Percentiles rank a stretch among this genome's conserved stretches.
phyloP scores from a whole-genome alignment of 495 filamentous ascomycete genomes.

The Aspergillus biplanus region DNA sequence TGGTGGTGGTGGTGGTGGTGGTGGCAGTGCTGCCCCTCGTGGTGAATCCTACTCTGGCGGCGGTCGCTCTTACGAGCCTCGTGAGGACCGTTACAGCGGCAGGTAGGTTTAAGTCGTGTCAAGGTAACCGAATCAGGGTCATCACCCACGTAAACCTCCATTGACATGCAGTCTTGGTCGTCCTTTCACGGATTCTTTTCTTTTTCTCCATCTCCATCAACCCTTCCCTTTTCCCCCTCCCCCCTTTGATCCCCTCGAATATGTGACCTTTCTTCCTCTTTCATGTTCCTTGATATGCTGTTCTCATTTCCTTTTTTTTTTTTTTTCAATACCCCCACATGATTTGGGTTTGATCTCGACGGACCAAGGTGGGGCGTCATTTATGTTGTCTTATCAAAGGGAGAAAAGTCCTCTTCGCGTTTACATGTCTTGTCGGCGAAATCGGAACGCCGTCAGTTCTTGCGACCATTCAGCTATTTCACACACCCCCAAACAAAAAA shows the following conservation, averaged over 20 bases:
- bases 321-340: conserved; percentile 24
- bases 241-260: conserved; percentile 13
- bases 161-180: neutral
- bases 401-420: conserved; percentile 33
- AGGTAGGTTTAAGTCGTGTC: conserved; percentile 39
- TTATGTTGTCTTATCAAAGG: conserved; percentile 35
- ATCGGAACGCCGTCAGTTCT: conserved; percentile 38
- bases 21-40: conserved; percentile 23
- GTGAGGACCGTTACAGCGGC: conserved; percentile 50
- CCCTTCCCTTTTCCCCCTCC: conserved; percentile 18
- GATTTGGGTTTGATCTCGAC: conserved; percentile 42
- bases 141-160: conserved; percentile 12
- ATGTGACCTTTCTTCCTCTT: conserved; percentile 15
- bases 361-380: conserved; percentile 40
- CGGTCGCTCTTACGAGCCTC: conserved; percentile 54
- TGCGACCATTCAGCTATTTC: conserved; percentile 40
- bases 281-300: conserved; percentile 21
- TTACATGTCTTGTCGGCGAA: conserved; percentile 40
- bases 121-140: conserved; percentile 15
- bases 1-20: conserved; percentile 11
- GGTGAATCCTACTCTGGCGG: conserved; percentile 52
- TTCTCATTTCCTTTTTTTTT: conserved; percentile 22
- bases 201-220: conserved; percentile 17
- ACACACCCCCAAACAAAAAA: conserved; percentile 16
- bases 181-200: conserved; percentile 8